Base-by-base conservation (phyloP, 2,329 filamentous ascomycete genomes). In the Rachicladosporium sp. region DNA sequence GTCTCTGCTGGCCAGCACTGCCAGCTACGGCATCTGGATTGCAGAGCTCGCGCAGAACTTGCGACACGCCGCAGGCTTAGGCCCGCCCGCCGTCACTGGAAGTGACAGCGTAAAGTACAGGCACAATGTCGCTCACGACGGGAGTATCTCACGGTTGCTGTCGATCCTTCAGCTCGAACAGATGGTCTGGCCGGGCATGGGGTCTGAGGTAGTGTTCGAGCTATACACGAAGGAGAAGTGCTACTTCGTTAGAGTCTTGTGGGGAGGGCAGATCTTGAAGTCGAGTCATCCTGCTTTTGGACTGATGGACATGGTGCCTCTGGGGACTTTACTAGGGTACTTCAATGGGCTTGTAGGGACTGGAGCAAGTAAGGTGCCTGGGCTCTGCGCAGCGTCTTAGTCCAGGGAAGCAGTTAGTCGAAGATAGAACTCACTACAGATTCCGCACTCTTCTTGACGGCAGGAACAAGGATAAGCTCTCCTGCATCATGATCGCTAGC, bases 171-270 rank as follows among this genome's bases (percentile, higher is more conserved):
- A 89, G 61, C 53, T 82, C 1, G 78, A 85, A 13, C 58, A 67
- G 38, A 89, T 89, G 82, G 76, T 86, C 1, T 89, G 83, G 83
- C 83, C 83, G 0, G 83, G 83, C 0, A 87, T 89, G 82, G 83
- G 83, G 0, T 68, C 75, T 7, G 83, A 89, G 61, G 68, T 89
- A 1, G 73, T 87, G 0, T 86, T 88, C 54, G 83, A 89, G 63
- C 54, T 88, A 23, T 87, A 78, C 51, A 64, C 59, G 50, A 67
- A 64, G 50, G 55, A 57, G 32, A 46, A 52, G n/a, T 47, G 52
- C 46, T 53, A 52, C 37, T 82, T 70, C 46, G 57, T 86, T 2
- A 68, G 84, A 5, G 76, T 89, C 0, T 62, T 91, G 1, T 89
- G 80, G 66, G 71, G 78, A 31, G 84, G 83, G 0, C 64, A 72